A percentile compares a stretch with the other conserved stretches of the same genome.
These are phyloP conservation scores for Plasmodium adleri DNA, from an alignment of 169 alveolate species.

Conservation along the genomic window DNA sequence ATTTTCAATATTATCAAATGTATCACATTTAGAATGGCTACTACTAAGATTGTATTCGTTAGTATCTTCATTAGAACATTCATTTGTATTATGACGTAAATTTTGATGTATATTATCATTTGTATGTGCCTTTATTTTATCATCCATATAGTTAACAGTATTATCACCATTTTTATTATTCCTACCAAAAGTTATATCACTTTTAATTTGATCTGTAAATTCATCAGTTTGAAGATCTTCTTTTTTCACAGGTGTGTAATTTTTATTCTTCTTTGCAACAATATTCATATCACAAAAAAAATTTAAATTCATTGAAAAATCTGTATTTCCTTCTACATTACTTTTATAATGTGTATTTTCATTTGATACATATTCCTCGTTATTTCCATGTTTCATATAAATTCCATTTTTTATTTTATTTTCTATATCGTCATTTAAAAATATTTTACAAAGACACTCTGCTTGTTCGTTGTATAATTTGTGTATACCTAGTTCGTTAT, in stretches of 20 bases:
- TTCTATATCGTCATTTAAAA: conserved; percentile 39
- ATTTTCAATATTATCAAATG: too few relatives aligned
- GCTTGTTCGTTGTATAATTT: conserved; percentile 51
- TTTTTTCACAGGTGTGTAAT: neutral
- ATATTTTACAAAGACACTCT: conserved; percentile 24
- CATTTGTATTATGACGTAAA: neutral
- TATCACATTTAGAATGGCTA: neutral
- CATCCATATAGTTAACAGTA: too few relatives aligned
- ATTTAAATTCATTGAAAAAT: neutral
- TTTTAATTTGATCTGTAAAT: too few relatives aligned
- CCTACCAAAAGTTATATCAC: too few relatives aligned
- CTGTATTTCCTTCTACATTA: conserved; percentile 8
- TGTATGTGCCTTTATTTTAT: too few relatives aligned
- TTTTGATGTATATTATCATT: too few relatives aligned
- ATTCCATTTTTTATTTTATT: neutral
- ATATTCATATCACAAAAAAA: neutral
- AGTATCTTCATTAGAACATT: neutral
- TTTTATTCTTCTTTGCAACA: neutral
- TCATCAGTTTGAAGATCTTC: too few relatives aligned
- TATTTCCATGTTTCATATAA: neutral
- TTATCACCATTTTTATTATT: too few relatives aligned
- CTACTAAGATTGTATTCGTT: neutral
- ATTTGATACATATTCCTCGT: neutral
- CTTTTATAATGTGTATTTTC: neutral
- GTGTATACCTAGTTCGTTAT: conserved; percentile 26